Percentiles rank a stretch among this genome's conserved stretches.
These are phyloP conservation scores for Penicillium simplicissimum DNA, from an alignment of 495 filamentous ascomycete genomes.

Conservation along the genomic window DNA sequence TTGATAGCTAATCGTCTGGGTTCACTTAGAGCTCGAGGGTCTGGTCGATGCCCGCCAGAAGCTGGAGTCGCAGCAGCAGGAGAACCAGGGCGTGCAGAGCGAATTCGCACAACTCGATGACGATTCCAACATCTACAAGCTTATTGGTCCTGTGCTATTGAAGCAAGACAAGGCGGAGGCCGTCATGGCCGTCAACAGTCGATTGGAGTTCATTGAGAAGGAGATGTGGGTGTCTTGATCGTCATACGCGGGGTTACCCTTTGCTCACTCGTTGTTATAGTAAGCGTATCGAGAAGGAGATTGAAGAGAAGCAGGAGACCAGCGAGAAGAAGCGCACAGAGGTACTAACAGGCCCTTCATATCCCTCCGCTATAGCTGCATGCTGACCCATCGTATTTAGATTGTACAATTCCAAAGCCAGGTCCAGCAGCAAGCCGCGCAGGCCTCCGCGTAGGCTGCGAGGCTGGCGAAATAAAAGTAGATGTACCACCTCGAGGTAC, in stretches of 20 bases:
- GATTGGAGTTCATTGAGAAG: conserved; percentile 88
- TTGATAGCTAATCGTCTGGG: conserved; percentile 15
- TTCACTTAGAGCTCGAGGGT: conserved; percentile 67
- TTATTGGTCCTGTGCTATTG: conserved; percentile 86
- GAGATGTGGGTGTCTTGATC: conserved; percentile 71
- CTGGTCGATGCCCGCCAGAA: conserved; percentile 81
- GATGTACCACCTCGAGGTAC: neutral
- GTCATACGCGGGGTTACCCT: neutral
- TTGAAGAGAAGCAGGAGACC: conserved; percentile 75
- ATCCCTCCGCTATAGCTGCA: neutral
- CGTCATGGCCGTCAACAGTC: conserved; percentile 81
- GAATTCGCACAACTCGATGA: conserved; percentile 81
- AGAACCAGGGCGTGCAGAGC: conserved; percentile 87
- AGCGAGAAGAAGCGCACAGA: conserved; percentile 78
- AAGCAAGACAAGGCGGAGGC: conserved; percentile 93
- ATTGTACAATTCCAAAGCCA: conserved; percentile 48
- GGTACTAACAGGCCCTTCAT: conserved; percentile 38
- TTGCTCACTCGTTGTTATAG: conserved; percentile 46
- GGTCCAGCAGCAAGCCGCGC: conserved; percentile 39
- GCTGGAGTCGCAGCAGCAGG: conserved; percentile 90
- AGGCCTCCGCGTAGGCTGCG: conserved; percentile 37
- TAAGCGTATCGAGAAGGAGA: conserved; percentile 77
- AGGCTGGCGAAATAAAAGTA: neutral
- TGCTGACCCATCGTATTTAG: conserved; percentile 30
- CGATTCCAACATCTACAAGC: conserved; percentile 89